Evolutionary conservation across 2,329 filamentous ascomycete genomes (phyloP).

Genomic region (Claviceps humidiphila): DNA sequence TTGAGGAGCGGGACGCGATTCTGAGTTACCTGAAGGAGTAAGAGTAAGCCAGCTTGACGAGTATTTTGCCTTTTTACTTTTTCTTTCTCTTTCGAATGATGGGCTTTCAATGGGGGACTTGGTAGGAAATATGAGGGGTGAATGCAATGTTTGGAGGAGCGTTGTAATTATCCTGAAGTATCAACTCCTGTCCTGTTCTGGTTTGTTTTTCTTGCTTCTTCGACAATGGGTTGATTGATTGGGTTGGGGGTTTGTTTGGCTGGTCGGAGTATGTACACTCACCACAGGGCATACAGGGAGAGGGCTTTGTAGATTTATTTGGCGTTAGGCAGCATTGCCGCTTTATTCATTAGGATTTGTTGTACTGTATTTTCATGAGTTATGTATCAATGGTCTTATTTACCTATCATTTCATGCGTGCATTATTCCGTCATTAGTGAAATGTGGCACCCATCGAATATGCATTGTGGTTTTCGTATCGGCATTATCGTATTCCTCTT

Average conservation of each 20-base stretch:
- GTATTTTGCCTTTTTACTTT: neutral
- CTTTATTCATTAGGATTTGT: constrained; percentile 1
- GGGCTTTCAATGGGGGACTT: neutral
- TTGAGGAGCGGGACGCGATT: constrained; percentile 75
- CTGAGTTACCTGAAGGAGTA: constrained; percentile 44
- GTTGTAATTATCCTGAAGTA: neutral
- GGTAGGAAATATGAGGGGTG: neutral
- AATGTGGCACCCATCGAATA: too few species aligned
- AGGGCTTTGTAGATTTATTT: constrained; percentile 3
- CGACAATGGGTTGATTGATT: neutral
- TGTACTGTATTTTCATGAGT: constrained; percentile 2
- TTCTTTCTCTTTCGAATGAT: neutral
- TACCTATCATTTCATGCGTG: neutral
- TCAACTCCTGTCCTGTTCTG: neutral
- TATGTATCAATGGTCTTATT: neutral
- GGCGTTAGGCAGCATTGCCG: constrained; percentile 4
- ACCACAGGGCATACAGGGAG: neutral
- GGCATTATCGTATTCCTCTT: neutral
- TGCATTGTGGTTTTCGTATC: too few species aligned
- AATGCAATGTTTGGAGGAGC: constrained; percentile 5
- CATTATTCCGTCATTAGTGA: too few species aligned
- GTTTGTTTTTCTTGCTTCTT: neutral
- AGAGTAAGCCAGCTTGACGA: constrained; percentile 20
- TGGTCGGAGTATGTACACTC: neutral
- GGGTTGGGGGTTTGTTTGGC: neutral